Evolutionary conservation across 192 early-diverging fungal species (phyloP), one percentile per base, ranked within the genome.

Genomic region (Coemansia sp.): DNA sequence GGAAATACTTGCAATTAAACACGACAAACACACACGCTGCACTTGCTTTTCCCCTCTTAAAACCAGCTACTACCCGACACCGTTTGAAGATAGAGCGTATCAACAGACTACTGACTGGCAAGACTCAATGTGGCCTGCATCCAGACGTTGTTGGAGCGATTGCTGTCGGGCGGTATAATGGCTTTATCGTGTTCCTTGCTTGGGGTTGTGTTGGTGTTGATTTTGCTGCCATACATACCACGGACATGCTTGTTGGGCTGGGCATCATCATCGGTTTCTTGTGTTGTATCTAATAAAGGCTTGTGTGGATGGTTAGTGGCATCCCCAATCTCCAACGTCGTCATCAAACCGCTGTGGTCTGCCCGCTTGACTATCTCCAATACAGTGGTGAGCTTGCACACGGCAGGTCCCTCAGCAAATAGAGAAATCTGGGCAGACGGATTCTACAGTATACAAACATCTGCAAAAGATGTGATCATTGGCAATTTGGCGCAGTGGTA

Each of bases 331-430:
- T 51, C 25, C 51, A 75, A 33, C 21, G 23, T 31, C 21, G 32
- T 55, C 2, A 27, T 42, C 21, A 61, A 46, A 19, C 52, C 61
- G 7, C 27, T 33, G 55, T 54, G 64, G 21, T 54, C 50, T 9
- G 54, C 42, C 25, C 78, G 46, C 57, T 82, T 82, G 19, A 73
- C 70, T 31, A 76, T 70, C 58, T 82, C 79, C 11, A 76, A 20
- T 17, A 82, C 71, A 0, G 73, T 75, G 1, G 64, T 46, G 10
- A 82, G 70, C 61, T 82, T 82, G 51, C 74, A 42, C 8, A 76
- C 64, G 3, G 79, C 79, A 2, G 74, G 21, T 10, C 64, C 79
- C 46, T 82, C 64, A 20, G 79, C 79, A 52, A 72, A 76, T 19
- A 81, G 20, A 20, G 54, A 64, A 14, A 81, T 22, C 20, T 39